Conservation (phyloP, 495 filamentous ascomycete genomes). For the Aspergillus taichungensis region DNA sequence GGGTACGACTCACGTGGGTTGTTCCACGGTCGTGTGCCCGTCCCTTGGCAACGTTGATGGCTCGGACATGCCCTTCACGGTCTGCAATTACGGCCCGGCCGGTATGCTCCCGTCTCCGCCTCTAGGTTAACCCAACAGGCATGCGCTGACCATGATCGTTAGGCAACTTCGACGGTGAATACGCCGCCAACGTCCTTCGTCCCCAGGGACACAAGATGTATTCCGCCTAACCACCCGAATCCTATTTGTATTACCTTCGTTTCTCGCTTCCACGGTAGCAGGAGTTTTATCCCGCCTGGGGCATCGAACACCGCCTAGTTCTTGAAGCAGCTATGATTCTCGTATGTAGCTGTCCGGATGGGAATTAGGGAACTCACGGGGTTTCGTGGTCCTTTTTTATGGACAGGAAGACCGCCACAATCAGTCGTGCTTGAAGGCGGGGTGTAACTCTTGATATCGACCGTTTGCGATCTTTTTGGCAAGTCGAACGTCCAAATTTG, state of each 20-base stretch:
- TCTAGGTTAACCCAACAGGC: neutral
- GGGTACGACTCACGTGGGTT: constrained; percentile 60
- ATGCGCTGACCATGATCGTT: constrained; percentile 15
- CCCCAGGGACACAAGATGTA: constrained; percentile 36
- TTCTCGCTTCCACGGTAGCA: neutral
- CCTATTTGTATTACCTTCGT: neutral
- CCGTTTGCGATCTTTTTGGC: neutral
- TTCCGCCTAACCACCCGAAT: constrained; percentile 11
- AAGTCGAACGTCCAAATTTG: neutral
- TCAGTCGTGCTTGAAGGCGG: neutral
- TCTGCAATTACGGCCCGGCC: constrained; percentile 80
- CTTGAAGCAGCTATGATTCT: no score
- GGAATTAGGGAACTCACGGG: no score
- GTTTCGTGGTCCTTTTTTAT: no score
- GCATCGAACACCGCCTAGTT: neutral
- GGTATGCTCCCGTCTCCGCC: constrained; percentile 34
- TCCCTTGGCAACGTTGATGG: constrained; percentile 38
- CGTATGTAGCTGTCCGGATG: no score
- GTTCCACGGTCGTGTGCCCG: constrained; percentile 52
- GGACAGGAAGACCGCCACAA: no score
- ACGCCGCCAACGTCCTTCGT: constrained; percentile 51
- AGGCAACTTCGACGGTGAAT: constrained; percentile 63
- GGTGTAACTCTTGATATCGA: neutral
- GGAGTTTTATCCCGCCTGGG: neutral
- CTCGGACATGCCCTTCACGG: constrained; percentile 50